Conservation (phyloP, 2,329 filamentous ascomycete genomes). For the Verruconis gallopava region DNA sequence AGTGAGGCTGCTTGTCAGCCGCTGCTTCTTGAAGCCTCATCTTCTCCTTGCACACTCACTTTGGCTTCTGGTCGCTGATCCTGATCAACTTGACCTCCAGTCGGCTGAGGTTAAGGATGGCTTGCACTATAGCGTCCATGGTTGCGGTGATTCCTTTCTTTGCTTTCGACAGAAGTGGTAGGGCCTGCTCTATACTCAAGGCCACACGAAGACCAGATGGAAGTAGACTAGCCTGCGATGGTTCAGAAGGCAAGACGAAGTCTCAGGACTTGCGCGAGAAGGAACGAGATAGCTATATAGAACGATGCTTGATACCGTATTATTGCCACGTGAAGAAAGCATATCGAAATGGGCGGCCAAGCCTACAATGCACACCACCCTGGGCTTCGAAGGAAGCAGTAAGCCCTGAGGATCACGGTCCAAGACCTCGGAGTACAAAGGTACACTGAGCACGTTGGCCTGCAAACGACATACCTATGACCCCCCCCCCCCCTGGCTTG, state of each 20-base stretch:
- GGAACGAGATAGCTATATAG: background rate
- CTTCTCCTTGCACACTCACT: constrained; percentile 2
- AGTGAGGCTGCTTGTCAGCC: background rate
- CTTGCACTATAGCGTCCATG: constrained; percentile 12
- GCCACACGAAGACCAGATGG: too few relatives aligned
- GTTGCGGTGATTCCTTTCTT: background rate
- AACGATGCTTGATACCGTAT: background rate
- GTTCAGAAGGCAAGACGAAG: background rate
- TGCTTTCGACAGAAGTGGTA: too few relatives aligned
- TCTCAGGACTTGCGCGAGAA: background rate
- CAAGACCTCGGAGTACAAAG: too few relatives aligned
- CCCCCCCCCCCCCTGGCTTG: too few relatives aligned
- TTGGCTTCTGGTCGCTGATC: constrained; percentile 8
- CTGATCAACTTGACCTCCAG: constrained; percentile 11
- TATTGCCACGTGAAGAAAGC: background rate
- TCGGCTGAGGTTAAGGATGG: constrained; percentile 11
- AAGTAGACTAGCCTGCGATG: background rate
- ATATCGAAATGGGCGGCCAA: too few relatives aligned
- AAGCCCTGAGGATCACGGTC: too few relatives aligned
- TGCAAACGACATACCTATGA: too few relatives aligned
- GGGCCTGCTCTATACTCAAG: too few relatives aligned
- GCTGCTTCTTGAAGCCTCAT: background rate
- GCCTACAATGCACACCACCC: too few relatives aligned
- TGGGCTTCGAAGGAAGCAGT: too few relatives aligned
- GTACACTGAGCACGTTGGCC: too few relatives aligned